phyloP scores from a whole-genome alignment of 306 rosid species.

The Prunus padus region DNA sequence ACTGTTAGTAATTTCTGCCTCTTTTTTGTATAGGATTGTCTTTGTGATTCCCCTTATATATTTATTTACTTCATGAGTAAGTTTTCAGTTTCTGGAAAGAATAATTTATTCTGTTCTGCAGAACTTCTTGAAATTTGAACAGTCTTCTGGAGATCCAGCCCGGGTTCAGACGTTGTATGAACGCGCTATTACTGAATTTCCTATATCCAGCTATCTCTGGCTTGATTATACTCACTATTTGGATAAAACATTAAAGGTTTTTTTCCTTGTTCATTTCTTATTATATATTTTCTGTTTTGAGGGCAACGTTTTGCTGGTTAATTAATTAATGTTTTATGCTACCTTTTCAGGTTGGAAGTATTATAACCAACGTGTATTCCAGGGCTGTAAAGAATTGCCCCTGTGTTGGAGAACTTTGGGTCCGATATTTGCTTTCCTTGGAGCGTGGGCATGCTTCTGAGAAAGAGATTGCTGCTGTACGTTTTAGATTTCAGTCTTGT shows the following conservation, averaged over 20 bases:
- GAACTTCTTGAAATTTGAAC: constrained; percentile 84
- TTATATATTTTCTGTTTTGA: background rate
- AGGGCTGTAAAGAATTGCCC: constrained; percentile 91
- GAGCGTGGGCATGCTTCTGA: constrained; percentile 80
- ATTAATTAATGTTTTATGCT: constrained; percentile 7
- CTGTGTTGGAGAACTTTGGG: constrained; percentile 92
- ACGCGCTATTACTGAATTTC: constrained; percentile 81
- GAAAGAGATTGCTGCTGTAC: constrained; percentile 68
- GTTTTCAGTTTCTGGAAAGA: background rate
- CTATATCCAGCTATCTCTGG: constrained; percentile 78
- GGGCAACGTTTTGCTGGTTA: constrained; percentile 7
- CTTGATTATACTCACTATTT: constrained; percentile 73
- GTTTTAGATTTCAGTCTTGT: constrained; percentile 28
- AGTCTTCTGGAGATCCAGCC: constrained; percentile 71
- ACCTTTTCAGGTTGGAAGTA: constrained; percentile 58
- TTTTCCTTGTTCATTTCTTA: background rate
- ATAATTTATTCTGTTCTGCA: constrained; percentile 34
- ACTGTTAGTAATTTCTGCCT: constrained; percentile 2
- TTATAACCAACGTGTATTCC: constrained; percentile 58
- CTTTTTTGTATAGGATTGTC: background rate
- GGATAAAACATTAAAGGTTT: constrained; percentile 91
- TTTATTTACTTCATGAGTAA: background rate
- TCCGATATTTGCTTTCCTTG: constrained; percentile 66
- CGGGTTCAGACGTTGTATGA: constrained; percentile 81
- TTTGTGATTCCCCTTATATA: background rate